Base-by-base conservation (phyloP, 768 basidiomycete species). In the Tylopilus balloui region DNA sequence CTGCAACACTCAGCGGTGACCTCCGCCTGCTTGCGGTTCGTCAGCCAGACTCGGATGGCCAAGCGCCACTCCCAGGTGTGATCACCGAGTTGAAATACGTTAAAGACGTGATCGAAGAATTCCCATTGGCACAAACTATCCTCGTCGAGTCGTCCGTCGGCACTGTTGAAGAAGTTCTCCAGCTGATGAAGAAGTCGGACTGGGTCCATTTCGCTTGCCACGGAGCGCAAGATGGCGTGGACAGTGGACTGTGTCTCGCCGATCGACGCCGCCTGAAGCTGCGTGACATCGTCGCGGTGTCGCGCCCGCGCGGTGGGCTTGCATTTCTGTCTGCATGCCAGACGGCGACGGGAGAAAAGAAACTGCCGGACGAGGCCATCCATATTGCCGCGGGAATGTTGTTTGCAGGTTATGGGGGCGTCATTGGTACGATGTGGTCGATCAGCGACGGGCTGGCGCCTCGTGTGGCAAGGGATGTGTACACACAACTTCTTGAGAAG, bases 401-500 rank as follows among this genome's bases (percentile, higher is more conserved):
- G 4, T 25, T 25, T 8, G 24, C 24, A 25, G 69, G 69, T 4
- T 70, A 58, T 41, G 37, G 48, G 6, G 58, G 64, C 0, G 45
- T 46, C 8, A 8, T 46, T n/a, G 25, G 27, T 17, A 37, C 35
- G 35, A 37, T 46, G 45, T 46, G 35, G 45, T 37, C 35, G 45
- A 28, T 46, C 35, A 28, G 35, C 14, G 45, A 46, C 10, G 48
- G 51, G 1, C 62, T 70, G 47, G 75, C 67, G 2, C 69, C 71
- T 11, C 4, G 36, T 1, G 54, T 75, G 42, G 63, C 69, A 5
- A 49, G 54, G 25, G 53, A 56, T 17, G 44, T 45, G 3, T 45
- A 45, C 4, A 24, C 6, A 11, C 34, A 20, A 5, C 43, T 55
- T 3, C 29, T 42, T 36, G n/a, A 10, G 17, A 28, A 10, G 24